Evolutionary conservation across 805 yeast genomes (phyloP), one percentile per base, ranked within the genome.

Genomic region (Cyberlindnera bimundalis): DNA sequence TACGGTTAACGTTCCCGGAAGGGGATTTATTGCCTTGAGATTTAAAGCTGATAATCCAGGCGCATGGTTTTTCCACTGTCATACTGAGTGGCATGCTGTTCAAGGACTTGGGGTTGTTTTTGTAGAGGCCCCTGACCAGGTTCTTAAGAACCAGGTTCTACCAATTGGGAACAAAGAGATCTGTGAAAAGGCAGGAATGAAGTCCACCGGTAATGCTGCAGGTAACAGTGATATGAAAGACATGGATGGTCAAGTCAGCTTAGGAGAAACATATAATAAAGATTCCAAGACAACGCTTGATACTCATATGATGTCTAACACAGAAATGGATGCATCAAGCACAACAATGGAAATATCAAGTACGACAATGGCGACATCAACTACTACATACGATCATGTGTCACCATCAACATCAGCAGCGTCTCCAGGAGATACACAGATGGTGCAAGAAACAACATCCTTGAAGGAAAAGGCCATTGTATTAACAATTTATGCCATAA

Each of bases 1-100:
- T 56, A 83, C 91, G 0, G 76, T 80, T n/a, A 68, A 74, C 44
- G 79, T 87, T 13, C 74, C 79, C 29, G 76, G 83, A 6, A 76
- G 78, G 48, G 87, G 90, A 0, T 73, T 78, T 56, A 64, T 79
- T 31, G 86, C 79, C 11, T 53, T 79, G 23, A 68, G 96, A 47
- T 87, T 87, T 60, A 71, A 67, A 48, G 88, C 96, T 7, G 76
- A 84, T 53, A 89, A 89, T 53, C 96, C 96, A 0, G 97, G 97
- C 35, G 81, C 86, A 15, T 89, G 97, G 97, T 77, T 83, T 40
- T 84, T 89, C 79, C 97, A 89, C 59, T 89, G 97, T 62, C 96
- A 86, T 56, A 76, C 85, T 24, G 91, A 84, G 54, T 84, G 89
- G 83, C 95, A 84, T 61, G 74, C 84, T 51, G 82, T 78, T 46